Evolutionary conservation across 768 basidiomycete genomes (phyloP).

Genomic region (Zangia roseola): DNA sequence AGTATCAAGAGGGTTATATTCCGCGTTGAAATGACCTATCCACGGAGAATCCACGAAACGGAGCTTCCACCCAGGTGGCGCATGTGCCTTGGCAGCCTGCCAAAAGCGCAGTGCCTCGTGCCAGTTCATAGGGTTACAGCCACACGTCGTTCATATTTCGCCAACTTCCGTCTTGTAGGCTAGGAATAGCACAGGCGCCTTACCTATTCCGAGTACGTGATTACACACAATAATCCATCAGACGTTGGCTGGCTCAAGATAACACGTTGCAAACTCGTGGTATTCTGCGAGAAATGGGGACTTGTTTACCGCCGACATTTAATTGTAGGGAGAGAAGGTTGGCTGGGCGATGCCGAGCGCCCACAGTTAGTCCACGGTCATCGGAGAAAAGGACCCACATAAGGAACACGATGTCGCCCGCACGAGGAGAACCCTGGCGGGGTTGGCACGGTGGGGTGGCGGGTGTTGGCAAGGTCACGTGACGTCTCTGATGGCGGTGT

Average conservation of each 20-base stretch:
- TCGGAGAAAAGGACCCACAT: too few species aligned
- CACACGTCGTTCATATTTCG: conserved; percentile 5
- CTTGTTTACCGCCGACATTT: too few species aligned
- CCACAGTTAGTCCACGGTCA: too few species aligned
- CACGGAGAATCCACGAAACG: neutral
- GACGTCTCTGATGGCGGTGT: conserved; percentile 11
- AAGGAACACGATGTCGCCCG: too few species aligned
- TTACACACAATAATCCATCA: neutral
- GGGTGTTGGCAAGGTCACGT: conserved; percentile 12
- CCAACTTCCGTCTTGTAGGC: neutral
- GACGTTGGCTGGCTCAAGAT: conserved; percentile 8
- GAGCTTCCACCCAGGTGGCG: conserved; percentile 4
- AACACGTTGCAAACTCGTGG: conserved; percentile 26
- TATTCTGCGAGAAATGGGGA: neutral
- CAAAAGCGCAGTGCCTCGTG: conserved; percentile 16
- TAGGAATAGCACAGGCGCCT: conserved; percentile 1
- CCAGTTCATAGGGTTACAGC: conserved; percentile 24
- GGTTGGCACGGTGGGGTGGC: neutral
- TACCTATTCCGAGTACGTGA: conserved; percentile 16
- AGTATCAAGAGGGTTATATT: conserved; percentile 1
- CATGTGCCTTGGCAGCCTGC: conserved; percentile 23
- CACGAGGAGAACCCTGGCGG: too few species aligned
- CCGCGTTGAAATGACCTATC: neutral
- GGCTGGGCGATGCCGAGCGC: too few species aligned
- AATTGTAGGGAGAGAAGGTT: too few species aligned